Conservation (phyloP, 148 eudicot species). For the Vaccinium darrowii region DNA sequence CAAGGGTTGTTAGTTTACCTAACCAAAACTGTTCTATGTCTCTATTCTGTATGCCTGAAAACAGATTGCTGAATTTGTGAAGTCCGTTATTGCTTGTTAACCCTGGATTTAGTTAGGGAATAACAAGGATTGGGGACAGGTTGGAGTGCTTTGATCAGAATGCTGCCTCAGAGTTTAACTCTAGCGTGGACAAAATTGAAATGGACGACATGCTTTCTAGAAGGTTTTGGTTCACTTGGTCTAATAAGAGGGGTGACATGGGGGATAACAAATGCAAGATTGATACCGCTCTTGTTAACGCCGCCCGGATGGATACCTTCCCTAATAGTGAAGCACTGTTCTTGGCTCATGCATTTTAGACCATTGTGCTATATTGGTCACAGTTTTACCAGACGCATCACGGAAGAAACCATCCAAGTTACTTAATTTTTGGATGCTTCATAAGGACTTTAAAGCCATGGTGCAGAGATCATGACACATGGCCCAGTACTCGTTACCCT, state of each 20-base stretch:
- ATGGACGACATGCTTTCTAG: background rate
- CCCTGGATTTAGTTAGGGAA: background rate
- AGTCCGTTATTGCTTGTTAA: background rate
- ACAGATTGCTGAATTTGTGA: background rate
- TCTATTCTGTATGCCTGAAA: background rate
- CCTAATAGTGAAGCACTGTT: background rate
- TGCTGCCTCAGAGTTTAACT: background rate
- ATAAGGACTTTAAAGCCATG: too few relatives aligned
- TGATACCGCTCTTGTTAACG: background rate
- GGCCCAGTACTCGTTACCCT: too few relatives aligned
- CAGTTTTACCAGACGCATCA: background rate
- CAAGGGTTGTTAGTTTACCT: background rate
- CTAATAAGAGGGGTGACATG: background rate
- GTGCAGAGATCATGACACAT: too few relatives aligned
- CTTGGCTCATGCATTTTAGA: background rate
- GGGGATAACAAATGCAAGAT: background rate
- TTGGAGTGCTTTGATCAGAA: background rate
- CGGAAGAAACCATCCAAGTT: background rate
- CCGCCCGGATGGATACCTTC: background rate
- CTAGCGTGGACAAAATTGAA: background rate
- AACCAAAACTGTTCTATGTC: background rate
- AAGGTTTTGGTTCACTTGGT: background rate
- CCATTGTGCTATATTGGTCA: background rate
- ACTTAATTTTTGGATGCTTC: too few relatives aligned
- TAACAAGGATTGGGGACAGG: background rate